Evolutionary conservation across 2,329 filamentous ascomycete genomes (phyloP).

Genomic region (Fusarium albosuccineum): DNA sequence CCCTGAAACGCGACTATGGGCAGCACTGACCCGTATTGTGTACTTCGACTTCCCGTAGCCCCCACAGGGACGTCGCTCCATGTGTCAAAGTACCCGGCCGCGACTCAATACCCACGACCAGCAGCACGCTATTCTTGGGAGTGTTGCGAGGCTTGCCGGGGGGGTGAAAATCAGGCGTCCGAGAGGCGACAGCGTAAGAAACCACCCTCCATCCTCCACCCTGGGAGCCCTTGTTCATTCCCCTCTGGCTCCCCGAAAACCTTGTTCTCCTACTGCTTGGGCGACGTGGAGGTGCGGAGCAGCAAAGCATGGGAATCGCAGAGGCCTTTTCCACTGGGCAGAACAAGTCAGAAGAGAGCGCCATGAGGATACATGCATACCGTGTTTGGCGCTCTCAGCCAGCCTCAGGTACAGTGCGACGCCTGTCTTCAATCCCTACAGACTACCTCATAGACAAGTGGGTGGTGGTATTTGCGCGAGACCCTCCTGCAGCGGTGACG

Average conservation of each 20-base stretch:
- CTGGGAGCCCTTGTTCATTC: constrained; percentile 31
- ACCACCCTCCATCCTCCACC: constrained; percentile 35
- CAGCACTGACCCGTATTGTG: constrained; percentile 19
- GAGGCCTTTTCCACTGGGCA: constrained; percentile 10
- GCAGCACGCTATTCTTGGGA: constrained; percentile 36
- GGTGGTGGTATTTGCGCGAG: background rate
- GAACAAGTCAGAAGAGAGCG: constrained; percentile 13
- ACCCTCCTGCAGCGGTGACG: background rate
- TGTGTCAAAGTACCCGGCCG: constrained; percentile 40
- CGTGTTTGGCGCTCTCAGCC: constrained; percentile 9
- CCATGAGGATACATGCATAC: constrained; percentile 15
- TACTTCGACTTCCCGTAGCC: constrained; percentile 36
- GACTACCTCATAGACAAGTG: too few relatives aligned
- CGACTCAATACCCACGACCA: constrained; percentile 35
- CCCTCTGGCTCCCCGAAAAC: constrained; percentile 37
- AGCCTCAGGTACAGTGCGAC: constrained; percentile 15
- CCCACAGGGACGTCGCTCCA: constrained; percentile 33
- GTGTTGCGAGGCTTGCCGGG: constrained; percentile 30
- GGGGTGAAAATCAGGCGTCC: constrained; percentile 15
- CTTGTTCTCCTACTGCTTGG: constrained; percentile 33
- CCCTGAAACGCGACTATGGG: constrained; percentile 23
- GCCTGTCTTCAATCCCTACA: too few relatives aligned
- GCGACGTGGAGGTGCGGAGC: constrained; percentile 35
- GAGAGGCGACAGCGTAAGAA: constrained; percentile 21
- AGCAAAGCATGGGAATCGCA: constrained; percentile 24